Percentiles rank a stretch among this genome's conserved stretches.
phyloP scores from a whole-genome alignment of 2,329 filamentous ascomycete species.

The Xylaria digitata region DNA sequence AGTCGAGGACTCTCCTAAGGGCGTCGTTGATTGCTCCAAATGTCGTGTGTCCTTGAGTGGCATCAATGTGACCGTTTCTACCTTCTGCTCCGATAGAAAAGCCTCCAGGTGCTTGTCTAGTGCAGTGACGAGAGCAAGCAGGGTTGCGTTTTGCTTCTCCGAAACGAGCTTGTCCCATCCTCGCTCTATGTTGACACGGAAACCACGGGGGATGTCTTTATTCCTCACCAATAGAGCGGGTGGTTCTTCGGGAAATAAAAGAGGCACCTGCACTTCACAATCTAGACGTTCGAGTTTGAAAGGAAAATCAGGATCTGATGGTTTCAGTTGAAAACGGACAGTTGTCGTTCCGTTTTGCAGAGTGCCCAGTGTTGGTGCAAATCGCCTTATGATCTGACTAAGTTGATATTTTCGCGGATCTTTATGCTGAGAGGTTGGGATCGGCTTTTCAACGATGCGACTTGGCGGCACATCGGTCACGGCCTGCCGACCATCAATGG shows the following conservation, averaged over 20 bases:
- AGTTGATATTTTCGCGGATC: constrained; percentile 81
- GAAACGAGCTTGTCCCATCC: constrained; percentile 75
- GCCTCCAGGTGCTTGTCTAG: constrained; percentile 78
- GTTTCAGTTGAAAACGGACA: constrained; percentile 72
- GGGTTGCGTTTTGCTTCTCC: constrained; percentile 65
- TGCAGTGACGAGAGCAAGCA: constrained; percentile 74
- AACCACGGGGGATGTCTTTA: constrained; percentile 75
- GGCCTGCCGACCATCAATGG: constrained; percentile 57
- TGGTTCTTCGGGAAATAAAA: constrained; percentile 67
- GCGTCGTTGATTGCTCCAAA: constrained; percentile 46
- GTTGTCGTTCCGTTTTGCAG: constrained; percentile 63
- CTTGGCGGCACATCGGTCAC: constrained; percentile 57
- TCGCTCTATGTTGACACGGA: constrained; percentile 79
- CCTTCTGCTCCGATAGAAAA: constrained; percentile 76
- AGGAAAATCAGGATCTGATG: constrained; percentile 86
- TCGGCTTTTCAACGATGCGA: constrained; percentile 71
- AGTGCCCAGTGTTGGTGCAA: constrained; percentile 60
- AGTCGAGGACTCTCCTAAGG: constrained; percentile 35
- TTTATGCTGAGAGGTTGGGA: constrained; percentile 71
- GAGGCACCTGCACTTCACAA: constrained; percentile 74
- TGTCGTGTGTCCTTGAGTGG: constrained; percentile 68
- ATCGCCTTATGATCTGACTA: constrained; percentile 76
- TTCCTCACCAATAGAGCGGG: constrained; percentile 74
- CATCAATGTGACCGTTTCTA: constrained; percentile 77
- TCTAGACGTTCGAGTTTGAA: constrained; percentile 78